phyloP scores from a whole-genome alignment of 306 rosid species.

The Nissolia schottii region DNA sequence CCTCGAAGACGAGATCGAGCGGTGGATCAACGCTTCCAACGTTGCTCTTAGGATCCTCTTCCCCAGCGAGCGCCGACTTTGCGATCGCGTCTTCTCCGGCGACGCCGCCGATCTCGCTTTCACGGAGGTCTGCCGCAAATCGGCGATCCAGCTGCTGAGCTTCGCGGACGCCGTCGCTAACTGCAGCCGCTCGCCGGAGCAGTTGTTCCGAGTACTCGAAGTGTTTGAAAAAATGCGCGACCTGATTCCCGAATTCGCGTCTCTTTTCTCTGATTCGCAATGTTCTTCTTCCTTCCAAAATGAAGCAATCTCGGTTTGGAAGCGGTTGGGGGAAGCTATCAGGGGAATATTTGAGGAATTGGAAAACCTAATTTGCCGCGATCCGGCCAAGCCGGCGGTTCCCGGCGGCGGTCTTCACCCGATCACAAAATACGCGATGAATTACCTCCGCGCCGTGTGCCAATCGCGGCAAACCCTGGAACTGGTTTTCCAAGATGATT shows the following conservation, averaged over 20 bases:
- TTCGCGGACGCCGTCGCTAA: constrained; percentile 57
- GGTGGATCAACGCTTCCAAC: constrained; percentile 62
- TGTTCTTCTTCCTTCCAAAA: constrained; percentile 43
- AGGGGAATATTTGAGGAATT: constrained; percentile 64
- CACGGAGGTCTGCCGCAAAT: constrained; percentile 68
- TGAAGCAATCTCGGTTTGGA: constrained; percentile 63
- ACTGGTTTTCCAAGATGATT: constrained; percentile 51
- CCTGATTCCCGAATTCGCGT: constrained; percentile 54
- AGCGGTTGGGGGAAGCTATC: constrained; percentile 65
- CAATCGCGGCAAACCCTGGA: constrained; percentile 56
- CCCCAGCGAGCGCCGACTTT: constrained; percentile 71
- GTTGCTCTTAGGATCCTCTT: constrained; percentile 63
- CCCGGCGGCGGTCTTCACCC: constrained; percentile 77
- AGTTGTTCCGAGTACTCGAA: constrained; percentile 54
- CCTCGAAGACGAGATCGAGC: constrained; percentile 71
- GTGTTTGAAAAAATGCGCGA: constrained; percentile 66
- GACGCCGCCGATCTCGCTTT: constrained; percentile 53
- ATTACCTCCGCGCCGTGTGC: constrained; percentile 60
- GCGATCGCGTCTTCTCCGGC: constrained; percentile 62
- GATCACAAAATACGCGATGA: constrained; percentile 71
- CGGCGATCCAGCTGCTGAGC: constrained; percentile 56
- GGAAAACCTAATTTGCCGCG: constrained; percentile 60
- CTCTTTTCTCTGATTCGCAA: constrained; percentile 53
- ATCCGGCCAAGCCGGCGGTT: constrained; percentile 52
- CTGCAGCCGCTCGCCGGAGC: constrained; percentile 67